phyloP scores from a whole-genome alignment of 768 basidiomycete genomes.

The Macrolepiota albuminosa region DNA sequence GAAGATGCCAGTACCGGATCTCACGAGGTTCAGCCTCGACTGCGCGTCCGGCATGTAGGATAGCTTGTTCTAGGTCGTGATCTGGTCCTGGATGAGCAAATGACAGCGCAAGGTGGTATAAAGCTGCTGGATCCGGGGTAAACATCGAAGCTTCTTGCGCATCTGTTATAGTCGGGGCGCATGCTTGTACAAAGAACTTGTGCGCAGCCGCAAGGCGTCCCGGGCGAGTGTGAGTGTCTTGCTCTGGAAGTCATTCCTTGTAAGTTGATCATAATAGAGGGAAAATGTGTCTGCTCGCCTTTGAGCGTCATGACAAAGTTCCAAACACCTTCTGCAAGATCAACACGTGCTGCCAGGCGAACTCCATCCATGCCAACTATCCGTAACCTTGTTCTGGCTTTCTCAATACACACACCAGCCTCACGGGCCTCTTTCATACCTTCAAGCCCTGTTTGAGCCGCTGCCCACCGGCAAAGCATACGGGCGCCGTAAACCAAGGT shows the following conservation, averaged over 20 bases:
- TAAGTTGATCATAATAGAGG: not conserved
- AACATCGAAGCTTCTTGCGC: constrained; percentile 23
- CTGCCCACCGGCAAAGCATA: constrained; percentile 62
- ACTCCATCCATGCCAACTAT: constrained; percentile 30
- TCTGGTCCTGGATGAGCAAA: constrained; percentile 58
- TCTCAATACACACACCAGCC: constrained; percentile 55
- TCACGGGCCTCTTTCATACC: constrained; percentile 58
- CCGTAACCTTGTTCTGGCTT: constrained; percentile 53
- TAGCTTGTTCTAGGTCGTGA: constrained; percentile 65
- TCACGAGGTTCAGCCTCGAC: constrained; percentile 63
- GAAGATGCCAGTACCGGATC: constrained; percentile 85
- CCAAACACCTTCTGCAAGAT: constrained; percentile 71
- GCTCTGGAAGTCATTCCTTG: constrained; percentile 37
- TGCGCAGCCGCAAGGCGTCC: constrained; percentile 56
- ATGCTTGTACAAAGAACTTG: constrained; percentile 41
- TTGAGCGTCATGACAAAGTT: constrained; percentile 62
- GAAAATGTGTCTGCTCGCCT: constrained; percentile 37
- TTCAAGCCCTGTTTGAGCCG: constrained; percentile 24
- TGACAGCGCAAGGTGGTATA: constrained; percentile 81
- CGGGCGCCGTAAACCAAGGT: constrained; percentile 73
- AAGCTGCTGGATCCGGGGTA: constrained; percentile 51
- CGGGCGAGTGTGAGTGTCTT: constrained; percentile 58
- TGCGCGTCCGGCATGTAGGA: constrained; percentile 61
- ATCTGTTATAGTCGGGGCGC: not conserved
- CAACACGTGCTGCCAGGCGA: constrained; percentile 53